Conservation (phyloP, 192 early-diverging fungal species). For the Gamsiella multidivaricata region DNA sequence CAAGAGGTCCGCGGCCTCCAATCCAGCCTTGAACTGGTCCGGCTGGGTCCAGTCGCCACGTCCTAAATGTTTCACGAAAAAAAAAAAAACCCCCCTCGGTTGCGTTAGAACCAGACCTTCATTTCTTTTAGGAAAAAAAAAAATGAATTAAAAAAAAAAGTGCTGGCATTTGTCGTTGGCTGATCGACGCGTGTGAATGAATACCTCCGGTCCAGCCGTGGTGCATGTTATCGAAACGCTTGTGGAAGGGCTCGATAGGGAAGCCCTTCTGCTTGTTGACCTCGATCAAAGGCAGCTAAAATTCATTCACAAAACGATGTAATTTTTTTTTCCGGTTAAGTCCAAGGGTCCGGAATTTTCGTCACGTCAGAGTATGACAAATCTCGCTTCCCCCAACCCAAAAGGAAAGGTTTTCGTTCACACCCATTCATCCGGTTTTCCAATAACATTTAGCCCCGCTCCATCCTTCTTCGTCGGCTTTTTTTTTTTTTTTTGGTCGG, state of each 20-base stretch:
- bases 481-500: not conserved
- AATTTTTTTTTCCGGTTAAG: not conserved
- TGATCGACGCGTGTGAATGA: not conserved
- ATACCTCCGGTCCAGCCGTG: conserved; percentile 53
- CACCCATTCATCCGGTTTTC: too few species aligned
- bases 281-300: conserved; percentile 14
- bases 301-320: not conserved
- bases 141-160: too few species aligned
- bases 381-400: too few species aligned
- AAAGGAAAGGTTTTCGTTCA: too few species aligned
- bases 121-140: too few species aligned
- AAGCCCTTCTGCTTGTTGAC: conserved; percentile 26
- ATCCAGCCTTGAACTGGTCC: conserved; percentile 26
- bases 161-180: too few species aligned
- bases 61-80: conserved; percentile 7
- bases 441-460: too few species aligned
- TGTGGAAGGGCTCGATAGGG: conserved; percentile 23
- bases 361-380: not conserved
- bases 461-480: too few species aligned
- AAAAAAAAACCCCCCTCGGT: too few species aligned
- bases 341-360: too few species aligned
- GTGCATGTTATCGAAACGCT: conserved; percentile 38
- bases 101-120: not conserved
- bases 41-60: conserved; percentile 38
- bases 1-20: conserved; percentile 30